Conservation (phyloP, 495 filamentous ascomycete species). For the Rhypophila decipiens region DNA sequence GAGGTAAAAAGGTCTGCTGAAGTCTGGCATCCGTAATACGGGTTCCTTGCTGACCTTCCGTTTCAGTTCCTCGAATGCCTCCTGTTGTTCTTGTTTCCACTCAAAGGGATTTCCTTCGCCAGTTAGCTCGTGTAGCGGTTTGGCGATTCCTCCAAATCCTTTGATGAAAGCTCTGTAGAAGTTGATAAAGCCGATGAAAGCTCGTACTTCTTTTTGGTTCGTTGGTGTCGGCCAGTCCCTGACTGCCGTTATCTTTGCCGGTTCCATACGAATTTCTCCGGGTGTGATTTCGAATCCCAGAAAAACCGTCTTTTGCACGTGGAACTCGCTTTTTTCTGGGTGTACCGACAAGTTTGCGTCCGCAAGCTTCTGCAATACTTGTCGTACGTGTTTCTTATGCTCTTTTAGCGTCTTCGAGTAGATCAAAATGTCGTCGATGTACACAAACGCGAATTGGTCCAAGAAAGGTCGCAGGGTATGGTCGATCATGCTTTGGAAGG, state of each 20-base stretch:
- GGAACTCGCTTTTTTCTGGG: background rate
- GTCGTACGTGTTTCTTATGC: background rate
- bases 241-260: background rate
- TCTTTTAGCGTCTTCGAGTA: background rate
- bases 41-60: background rate
- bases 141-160: background rate
- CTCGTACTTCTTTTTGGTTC: fast-evolving
- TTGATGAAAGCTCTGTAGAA: background rate
- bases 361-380: background rate
- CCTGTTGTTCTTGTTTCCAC: background rate
- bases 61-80: background rate
- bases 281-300: background rate
- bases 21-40: background rate
- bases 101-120: background rate
- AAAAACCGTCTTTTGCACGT: background rate
- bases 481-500: background rate
- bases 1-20: background rate
- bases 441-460: background rate
- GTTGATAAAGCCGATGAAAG: background rate
- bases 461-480: background rate
- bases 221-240: background rate
- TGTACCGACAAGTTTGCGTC: background rate
- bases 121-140: background rate
- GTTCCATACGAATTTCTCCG: background rate
- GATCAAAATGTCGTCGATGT: conserved; percentile 1